phyloP scores from a whole-genome alignment of 306 rosid genomes.

The Trifolium fragiferum region DNA sequence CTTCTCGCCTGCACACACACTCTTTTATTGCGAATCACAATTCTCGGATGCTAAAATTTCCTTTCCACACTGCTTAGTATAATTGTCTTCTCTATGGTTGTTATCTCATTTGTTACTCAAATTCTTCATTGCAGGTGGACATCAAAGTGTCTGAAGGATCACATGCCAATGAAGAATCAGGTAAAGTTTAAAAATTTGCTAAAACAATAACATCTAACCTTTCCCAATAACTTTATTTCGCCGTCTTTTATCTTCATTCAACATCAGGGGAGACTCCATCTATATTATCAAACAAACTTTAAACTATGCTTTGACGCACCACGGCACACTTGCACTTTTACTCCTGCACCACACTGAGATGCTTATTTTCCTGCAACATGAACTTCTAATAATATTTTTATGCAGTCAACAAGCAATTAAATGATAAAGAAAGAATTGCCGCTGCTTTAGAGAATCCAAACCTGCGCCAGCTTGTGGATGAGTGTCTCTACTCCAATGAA shows the following conservation, averaged over 20 bases:
- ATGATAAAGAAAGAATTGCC: slow-evolving; percentile 94
- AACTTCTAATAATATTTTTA: slow-evolving; percentile 30
- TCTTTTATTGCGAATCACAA: slow-evolving; percentile 5
- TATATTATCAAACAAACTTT: not conserved
- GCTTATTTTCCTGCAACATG: slow-evolving; percentile 5
- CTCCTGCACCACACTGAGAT: too few species aligned
- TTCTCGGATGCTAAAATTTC: slow-evolving; percentile 18
- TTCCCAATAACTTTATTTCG: not conserved
- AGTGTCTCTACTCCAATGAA: slow-evolving; percentile 86
- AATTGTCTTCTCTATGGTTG: slow-evolving; percentile 18
- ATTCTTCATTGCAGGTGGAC: slow-evolving; percentile 73
- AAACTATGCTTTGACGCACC: not conserved
- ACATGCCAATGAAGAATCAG: slow-evolving; percentile 91
- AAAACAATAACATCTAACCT: not conserved
- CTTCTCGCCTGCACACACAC: not conserved
- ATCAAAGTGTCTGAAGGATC: slow-evolving; percentile 97
- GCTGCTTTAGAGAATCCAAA: slow-evolving; percentile 98
- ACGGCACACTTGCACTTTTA: too few species aligned
- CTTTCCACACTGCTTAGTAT: slow-evolving; percentile 15
- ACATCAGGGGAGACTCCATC: not conserved
- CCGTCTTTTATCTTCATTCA: not conserved
- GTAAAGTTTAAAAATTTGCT: slow-evolving; percentile 48
- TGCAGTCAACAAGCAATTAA: slow-evolving; percentile 92
- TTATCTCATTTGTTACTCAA: slow-evolving; percentile 35
- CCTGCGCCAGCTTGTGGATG: slow-evolving; percentile 95